phyloP scores from a whole-genome alignment of 352 stramenopile species.

The Phytophthora europaea region DNA sequence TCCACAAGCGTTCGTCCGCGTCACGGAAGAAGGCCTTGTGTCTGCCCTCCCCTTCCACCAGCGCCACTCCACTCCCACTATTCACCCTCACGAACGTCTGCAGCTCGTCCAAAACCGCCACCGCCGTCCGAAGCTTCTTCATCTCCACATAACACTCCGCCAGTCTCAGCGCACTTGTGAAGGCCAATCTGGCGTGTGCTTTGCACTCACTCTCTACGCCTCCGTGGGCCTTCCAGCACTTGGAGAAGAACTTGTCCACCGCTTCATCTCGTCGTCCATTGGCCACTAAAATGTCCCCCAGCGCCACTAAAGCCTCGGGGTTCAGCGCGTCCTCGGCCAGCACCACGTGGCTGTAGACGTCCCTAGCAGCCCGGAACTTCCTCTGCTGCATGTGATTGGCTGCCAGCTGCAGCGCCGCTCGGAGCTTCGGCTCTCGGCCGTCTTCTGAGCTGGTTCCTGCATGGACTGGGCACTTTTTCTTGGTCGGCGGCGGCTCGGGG shows the following conservation, averaged over 20 bases:
- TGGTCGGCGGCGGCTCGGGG: neutral
- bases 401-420: slow-evolving; percentile 47
- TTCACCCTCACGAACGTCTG: slow-evolving; percentile 51
- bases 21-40: slow-evolving; percentile 41
- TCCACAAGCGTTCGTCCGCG: slow-evolving; percentile 37
- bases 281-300: slow-evolving; percentile 62
- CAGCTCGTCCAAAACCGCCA: slow-evolving; percentile 55
- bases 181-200: slow-evolving; percentile 39
- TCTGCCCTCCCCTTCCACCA: neutral
- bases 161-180: slow-evolving; percentile 56
- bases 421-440: slow-evolving; percentile 33
- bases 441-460: slow-evolving; percentile 16
- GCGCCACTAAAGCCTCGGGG: slow-evolving; percentile 54
- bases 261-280: slow-evolving; percentile 55
- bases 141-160: slow-evolving; percentile 56
- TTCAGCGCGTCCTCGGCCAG: slow-evolving; percentile 49
- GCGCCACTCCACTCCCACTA: slow-evolving; percentile 18
- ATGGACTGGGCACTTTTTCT: slow-evolving; percentile 12
- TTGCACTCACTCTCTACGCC: slow-evolving; percentile 25
- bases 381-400: slow-evolving; percentile 51
- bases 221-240: slow-evolving; percentile 53
- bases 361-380: slow-evolving; percentile 57
- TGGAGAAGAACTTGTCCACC: slow-evolving; percentile 47
- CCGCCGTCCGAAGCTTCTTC: slow-evolving; percentile 29
- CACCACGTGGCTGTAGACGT: slow-evolving; percentile 60